Evolutionary conservation across 805 yeast genomes (phyloP).

Genomic region (Barnettozyma populi): DNA sequence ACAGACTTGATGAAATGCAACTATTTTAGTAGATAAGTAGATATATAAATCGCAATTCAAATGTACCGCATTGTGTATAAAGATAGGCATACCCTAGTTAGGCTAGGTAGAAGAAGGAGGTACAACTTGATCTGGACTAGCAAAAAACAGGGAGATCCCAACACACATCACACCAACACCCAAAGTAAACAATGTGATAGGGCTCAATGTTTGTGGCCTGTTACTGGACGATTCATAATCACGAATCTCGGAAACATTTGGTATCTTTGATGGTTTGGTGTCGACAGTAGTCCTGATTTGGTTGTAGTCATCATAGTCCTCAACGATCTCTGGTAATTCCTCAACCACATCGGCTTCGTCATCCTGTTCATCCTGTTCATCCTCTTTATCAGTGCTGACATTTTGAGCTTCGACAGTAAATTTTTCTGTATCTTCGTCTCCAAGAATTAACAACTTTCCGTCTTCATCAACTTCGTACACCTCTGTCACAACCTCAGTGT

Average conservation of each 20-base stretch:
- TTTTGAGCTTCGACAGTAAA: background rate
- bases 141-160: background rate
- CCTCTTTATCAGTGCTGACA: background rate
- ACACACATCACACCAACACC: background rate
- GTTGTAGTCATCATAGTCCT: background rate
- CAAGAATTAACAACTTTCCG: background rate
- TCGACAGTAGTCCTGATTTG: background rate
- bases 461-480: conserved; percentile 3
- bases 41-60: background rate
- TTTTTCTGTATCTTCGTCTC: background rate
- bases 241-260: background rate
- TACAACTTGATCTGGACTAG: background rate
- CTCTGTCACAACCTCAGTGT: conserved; percentile 4
- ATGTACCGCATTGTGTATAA: background rate
- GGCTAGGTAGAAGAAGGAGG: background rate
- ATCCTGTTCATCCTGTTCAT: background rate
- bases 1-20: background rate
- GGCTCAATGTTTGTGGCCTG: background rate
- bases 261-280: background rate
- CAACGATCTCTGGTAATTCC: background rate
- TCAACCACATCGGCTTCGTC: background rate
- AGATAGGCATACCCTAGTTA: background rate
- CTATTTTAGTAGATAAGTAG: too few species aligned
- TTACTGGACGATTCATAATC: conserved; percentile 3
- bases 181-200: conserved; percentile 1